Conservation (phyloP, 1,284 basidiomycete species). For the Naganishia albida region DNA sequence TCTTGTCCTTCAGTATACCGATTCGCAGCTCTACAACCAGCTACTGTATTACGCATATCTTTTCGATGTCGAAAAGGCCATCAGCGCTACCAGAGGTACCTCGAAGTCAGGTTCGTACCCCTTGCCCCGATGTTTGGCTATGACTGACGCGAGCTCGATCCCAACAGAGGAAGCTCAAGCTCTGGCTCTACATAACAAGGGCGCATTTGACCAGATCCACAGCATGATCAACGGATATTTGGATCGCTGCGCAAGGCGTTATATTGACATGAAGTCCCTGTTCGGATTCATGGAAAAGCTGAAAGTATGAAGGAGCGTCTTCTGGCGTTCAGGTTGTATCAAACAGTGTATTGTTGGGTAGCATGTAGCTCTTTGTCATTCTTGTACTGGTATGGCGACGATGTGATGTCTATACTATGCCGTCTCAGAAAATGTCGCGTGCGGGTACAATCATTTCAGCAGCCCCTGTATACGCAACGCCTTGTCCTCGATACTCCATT, state of each 20-base stretch:
- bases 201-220: slow-evolving; percentile 61
- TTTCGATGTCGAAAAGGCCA: slow-evolving; percentile 71
- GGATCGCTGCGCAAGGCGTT: slow-evolving; percentile 77
- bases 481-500: slow-evolving; percentile 32
- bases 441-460: neutral
- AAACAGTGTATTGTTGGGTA: neutral
- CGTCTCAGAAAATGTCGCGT: neutral
- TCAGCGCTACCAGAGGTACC: slow-evolving; percentile 59
- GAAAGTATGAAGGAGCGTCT: slow-evolving; percentile 33
- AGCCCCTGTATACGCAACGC: slow-evolving; percentile 30
- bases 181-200: slow-evolving; percentile 59
- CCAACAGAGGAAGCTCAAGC: slow-evolving; percentile 62
- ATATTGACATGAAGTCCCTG: slow-evolving; percentile 73
- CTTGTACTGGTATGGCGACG: neutral
- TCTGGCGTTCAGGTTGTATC: slow-evolving; percentile 13
- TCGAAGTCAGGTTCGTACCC: slow-evolving; percentile 58
- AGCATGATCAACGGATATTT: slow-evolving; percentile 73
- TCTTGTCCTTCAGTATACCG: slow-evolving; percentile 66
- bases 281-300: slow-evolving; percentile 71
- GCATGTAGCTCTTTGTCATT: neutral
- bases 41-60: slow-evolving; percentile 75
- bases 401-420: neutral
- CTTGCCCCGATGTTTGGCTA: neutral
- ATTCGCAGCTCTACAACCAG: slow-evolving; percentile 80
- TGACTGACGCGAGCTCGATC: slow-evolving; percentile 29